Evolutionary conservation across 805 yeast species (phyloP), one percentile per base, ranked within the genome.

Genomic region (Zygotorulaspora florentina): DNA sequence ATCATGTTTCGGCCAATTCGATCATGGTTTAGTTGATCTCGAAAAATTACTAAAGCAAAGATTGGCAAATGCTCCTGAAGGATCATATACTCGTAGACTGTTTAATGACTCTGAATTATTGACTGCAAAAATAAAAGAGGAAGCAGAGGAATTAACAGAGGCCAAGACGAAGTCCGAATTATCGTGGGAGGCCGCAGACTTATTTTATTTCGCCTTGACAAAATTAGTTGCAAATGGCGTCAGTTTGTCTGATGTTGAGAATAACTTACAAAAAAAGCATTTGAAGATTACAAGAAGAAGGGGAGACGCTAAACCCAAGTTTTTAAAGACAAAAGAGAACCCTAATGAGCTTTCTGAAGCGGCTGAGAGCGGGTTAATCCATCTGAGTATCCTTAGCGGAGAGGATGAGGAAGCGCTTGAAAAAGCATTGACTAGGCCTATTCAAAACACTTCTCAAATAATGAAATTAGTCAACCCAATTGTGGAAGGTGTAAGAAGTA

Each of bases 141-240:
- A 93, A 68, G 95, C 96, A 36, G 97, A 91, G 59, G 99, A 93
- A 67, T 77, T 93, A 51, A 80, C 89, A 27, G 96, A 89, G 47
- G 98, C 99, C 13, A 73, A 73, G 30, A 59, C 72, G 5, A 75
- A 75, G 57, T 77, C 76, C 1, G 84, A 91, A 46, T 77, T 88
- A 44, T 85, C 98, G 0, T 93, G 96, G 96, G 99, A 93, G 70
- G 91, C 95, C 43, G 99, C 99, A 8, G 99, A 93, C 65, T 74
- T 93, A 64, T 74, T 87, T 51, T 80, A 83, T 62, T 87, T 87
- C 58, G 84, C 91, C 11, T 59, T 83, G 64, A 72, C 87, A 46
- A 87, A 86, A 66, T 77, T 87, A 40, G 75, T 84, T 17, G 79
- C 86, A 66, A 73, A 80, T 57, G 96, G 91, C 27, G 96, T 93